These are phyloP conservation scores for Yamadazyma kanchanaburiensis DNA, from an alignment of 1,139 yeast genomes.

Conservation along the genomic window DNA sequence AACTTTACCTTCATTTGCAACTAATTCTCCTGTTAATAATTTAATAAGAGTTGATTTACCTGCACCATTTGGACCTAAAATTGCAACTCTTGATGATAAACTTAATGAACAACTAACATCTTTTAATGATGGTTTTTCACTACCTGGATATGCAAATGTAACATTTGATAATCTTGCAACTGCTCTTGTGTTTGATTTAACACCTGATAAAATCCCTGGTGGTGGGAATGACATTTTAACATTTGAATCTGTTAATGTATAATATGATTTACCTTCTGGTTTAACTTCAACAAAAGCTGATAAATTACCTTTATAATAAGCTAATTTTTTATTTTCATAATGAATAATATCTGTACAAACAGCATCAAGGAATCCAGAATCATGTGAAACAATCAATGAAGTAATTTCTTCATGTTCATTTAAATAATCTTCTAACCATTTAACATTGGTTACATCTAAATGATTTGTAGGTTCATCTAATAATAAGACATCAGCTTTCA, in stretches of 20 bases:
- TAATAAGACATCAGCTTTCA: constrained; percentile 92
- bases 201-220: constrained; percentile 95
- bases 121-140: constrained; percentile 73
- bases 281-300: constrained; percentile 87
- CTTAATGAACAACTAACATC: constrained; percentile 86
- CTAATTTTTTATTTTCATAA: constrained; percentile 92
- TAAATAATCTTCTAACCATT: constrained; percentile 90
- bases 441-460: constrained; percentile 89
- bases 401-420: constrained; percentile 81
- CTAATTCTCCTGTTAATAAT: constrained; percentile 84
- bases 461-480: constrained; percentile 99
- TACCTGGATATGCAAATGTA: constrained; percentile 88
- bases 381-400: constrained; percentile 94
- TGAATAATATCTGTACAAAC: constrained; percentile 97
- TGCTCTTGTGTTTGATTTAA: constrained; percentile 89
- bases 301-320: constrained; percentile 92
- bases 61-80: constrained; percentile 98
- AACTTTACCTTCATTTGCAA: constrained; percentile 83
- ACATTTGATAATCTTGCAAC: constrained; percentile 89
- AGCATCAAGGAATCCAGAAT: constrained; percentile 91
- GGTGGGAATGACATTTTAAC: constrained; percentile 99
- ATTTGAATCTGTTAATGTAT: constrained; percentile 89
- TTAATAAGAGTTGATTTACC: constrained; percentile 96
- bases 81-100: constrained; percentile 91
- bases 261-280: constrained; percentile 96